phyloP scores from a whole-genome alignment of 164 flowering plant species.

The Umbellularia californica region DNA sequence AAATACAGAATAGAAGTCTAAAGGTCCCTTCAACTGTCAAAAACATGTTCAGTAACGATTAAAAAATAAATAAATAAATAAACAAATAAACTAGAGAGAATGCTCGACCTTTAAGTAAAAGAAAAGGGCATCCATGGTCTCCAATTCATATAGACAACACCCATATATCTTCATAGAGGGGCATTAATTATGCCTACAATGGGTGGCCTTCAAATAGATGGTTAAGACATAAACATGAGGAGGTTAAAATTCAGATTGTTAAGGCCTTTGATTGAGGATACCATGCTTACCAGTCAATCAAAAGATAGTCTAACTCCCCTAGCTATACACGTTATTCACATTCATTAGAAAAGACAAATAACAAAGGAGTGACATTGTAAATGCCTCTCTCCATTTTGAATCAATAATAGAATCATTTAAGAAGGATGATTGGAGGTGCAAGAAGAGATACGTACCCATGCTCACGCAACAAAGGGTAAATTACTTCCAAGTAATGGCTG shows the following conservation, averaged over 20 bases:
- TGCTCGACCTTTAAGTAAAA: no score
- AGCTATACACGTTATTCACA: not conserved
- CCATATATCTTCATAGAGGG: not conserved
- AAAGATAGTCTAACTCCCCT: no score
- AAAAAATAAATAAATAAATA: no score
- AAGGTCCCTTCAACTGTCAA: no score
- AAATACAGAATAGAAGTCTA: no score
- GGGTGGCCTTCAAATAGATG: not conserved
- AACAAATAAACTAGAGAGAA: no score
- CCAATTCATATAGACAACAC: not conserved
- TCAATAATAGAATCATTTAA: no score
- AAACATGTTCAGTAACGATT: no score
- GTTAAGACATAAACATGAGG: not conserved
- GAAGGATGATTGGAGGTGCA: not conserved
- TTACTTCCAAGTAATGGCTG: constrained; percentile 43
- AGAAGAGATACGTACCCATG: constrained; percentile 40
- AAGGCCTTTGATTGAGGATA: not conserved
- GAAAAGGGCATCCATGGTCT: not conserved
- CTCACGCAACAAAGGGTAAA: constrained; percentile 49
- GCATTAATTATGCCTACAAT: not conserved
- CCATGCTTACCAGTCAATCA: no score
- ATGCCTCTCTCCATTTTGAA: not conserved
- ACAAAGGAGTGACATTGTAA: not conserved
- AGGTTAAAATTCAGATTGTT: not conserved
- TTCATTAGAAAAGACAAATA: not conserved